phyloP scores from a whole-genome alignment of 108 stramenopile genomes.

The Cyclotella baltica region DNA sequence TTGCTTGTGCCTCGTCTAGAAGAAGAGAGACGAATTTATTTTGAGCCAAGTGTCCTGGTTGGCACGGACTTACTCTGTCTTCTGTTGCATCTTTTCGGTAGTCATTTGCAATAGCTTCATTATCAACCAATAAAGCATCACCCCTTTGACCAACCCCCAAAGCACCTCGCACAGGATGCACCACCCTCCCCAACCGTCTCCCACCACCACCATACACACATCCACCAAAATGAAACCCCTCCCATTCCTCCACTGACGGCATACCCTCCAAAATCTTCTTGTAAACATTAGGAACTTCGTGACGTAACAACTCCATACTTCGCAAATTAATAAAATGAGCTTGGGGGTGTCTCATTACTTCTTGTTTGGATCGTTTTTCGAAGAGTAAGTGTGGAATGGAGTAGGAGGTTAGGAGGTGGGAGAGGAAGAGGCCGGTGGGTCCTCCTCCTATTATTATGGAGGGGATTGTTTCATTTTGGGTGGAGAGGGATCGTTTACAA shows the following conservation, averaged over 20 bases:
- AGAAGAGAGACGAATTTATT: slow-evolving; percentile 67
- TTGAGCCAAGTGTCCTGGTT: slow-evolving; percentile 67
- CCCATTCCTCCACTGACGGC: slow-evolving; percentile 76
- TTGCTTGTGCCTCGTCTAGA: slow-evolving; percentile 49
- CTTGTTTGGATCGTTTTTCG: slow-evolving; percentile 59
- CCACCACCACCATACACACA: slow-evolving; percentile 42
- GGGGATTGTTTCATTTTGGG: slow-evolving; percentile 5
- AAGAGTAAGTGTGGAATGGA: slow-evolving; percentile 57
- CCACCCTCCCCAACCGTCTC: slow-evolving; percentile 66
- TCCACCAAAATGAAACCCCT: slow-evolving; percentile 75
- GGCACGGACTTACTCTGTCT: slow-evolving; percentile 34
- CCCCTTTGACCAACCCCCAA: slow-evolving; percentile 57
- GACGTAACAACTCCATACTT: slow-evolving; percentile 87
- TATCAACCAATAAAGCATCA: slow-evolving; percentile 53
- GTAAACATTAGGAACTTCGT: background rate
- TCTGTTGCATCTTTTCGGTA: slow-evolving; percentile 3
- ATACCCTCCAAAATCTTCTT: slow-evolving; percentile 50
- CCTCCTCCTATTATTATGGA: slow-evolving; percentile 83
- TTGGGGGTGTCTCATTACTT: slow-evolving; percentile 83
- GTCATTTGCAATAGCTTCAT: background rate
- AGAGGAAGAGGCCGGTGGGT: slow-evolving; percentile 76
- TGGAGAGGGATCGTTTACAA: background rate
- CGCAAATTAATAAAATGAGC: slow-evolving; percentile 95
- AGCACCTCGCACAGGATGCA: slow-evolving; percentile 73
- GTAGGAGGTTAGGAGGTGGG: slow-evolving; percentile 69